These are phyloP conservation scores for Pseudogymnoascus destructans DNA, from an alignment of 2,329 filamentous ascomycete genomes.

Conservation along the genomic window DNA sequence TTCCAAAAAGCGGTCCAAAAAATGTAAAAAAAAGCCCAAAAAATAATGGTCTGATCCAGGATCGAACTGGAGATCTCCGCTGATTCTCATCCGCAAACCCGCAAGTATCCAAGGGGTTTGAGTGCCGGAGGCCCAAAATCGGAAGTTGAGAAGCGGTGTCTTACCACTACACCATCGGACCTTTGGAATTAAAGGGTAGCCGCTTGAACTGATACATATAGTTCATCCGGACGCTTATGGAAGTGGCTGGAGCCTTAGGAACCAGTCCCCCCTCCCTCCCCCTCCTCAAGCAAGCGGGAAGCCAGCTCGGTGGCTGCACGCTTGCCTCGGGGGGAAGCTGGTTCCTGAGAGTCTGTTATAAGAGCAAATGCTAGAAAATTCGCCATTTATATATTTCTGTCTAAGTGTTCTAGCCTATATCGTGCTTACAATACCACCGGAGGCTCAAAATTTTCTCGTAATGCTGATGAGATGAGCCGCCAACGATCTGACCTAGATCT, in stretches of 20 bases:
- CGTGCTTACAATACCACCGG: background rate
- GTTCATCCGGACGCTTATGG: background rate
- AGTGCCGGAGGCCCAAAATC: background rate
- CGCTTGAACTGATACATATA: background rate
- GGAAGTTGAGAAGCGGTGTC: background rate
- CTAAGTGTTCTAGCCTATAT: background rate
- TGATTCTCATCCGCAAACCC: slow-evolving; percentile 6
- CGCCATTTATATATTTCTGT: background rate
- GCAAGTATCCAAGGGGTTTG: background rate
- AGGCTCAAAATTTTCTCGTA: background rate
- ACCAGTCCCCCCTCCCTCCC: background rate
- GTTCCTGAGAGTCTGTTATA: background rate
- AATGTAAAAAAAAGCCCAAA: background rate
- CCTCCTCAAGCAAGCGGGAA: background rate
- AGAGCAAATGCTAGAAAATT: background rate
- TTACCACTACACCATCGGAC: background rate
- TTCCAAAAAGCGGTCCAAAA: background rate
- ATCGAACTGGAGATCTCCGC: background rate
- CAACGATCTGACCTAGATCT: background rate
- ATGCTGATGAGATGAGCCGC: background rate
- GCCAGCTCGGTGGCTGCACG: background rate
- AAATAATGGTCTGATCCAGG: slow-evolving; percentile 3
- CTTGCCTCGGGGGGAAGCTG: background rate
- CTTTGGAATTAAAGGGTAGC: background rate
- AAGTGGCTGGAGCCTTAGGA: background rate